phyloP scores from a whole-genome alignment of 768 basidiomycete genomes.

The Hericium alpestre region DNA sequence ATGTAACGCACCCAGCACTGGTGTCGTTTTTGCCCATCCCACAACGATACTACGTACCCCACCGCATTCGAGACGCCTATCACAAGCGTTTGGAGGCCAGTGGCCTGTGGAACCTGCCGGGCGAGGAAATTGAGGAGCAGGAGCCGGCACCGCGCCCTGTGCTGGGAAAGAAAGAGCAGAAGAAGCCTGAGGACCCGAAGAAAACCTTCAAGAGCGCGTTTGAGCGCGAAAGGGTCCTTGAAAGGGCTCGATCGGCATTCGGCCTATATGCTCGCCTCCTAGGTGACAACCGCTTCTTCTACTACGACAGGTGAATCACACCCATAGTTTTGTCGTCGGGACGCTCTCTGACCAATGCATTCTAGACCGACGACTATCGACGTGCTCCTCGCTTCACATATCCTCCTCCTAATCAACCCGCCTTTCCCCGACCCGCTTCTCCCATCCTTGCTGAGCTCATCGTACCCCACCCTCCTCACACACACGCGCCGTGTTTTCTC shows the following conservation, averaged over 20 bases:
- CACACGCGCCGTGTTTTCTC: constrained; percentile 46
- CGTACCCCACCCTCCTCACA: constrained; percentile 45
- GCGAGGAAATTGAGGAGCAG: constrained; percentile 30
- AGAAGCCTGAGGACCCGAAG: constrained; percentile 21
- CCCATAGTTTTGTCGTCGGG: background rate
- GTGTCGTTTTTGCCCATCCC: constrained; percentile 52
- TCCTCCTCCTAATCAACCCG: constrained; percentile 47
- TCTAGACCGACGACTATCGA: constrained; percentile 55
- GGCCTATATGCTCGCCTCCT: constrained; percentile 51
- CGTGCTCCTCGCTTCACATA: constrained; percentile 55
- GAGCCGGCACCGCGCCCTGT: constrained; percentile 24
- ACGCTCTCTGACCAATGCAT: background rate
- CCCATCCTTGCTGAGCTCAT: constrained; percentile 39
- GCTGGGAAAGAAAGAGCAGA: constrained; percentile 22
- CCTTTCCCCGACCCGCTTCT: constrained; percentile 54
- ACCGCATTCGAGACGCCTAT: constrained; percentile 47
- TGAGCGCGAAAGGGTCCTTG: constrained; percentile 54
- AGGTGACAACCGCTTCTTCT: constrained; percentile 39
- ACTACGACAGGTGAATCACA: constrained; percentile 30
- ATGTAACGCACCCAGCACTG: constrained; percentile 43
- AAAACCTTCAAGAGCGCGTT: constrained; percentile 43
- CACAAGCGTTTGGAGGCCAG: constrained; percentile 48
- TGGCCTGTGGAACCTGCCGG: constrained; percentile 48
- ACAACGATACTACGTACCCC: constrained; percentile 65
- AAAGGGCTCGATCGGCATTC: constrained; percentile 46